These are phyloP conservation scores for Daldinia caldariorum DNA, from an alignment of 495 filamentous ascomycete genomes.

Conservation along the genomic window DNA sequence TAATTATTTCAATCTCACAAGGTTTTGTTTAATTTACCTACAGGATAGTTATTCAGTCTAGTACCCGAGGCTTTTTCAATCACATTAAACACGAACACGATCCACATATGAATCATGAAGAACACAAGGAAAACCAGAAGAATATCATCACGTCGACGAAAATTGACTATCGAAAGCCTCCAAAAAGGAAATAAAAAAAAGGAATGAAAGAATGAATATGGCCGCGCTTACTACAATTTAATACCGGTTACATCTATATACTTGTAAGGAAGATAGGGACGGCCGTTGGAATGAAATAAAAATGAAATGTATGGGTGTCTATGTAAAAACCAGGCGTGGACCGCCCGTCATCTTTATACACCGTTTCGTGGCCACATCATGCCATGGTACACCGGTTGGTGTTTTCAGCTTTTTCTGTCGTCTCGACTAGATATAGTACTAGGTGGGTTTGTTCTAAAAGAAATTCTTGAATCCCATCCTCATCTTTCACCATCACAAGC, in stretches of 20 bases:
- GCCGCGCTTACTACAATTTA: constrained; percentile 38
- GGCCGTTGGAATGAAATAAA: constrained; percentile 22
- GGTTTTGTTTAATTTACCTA: too few species aligned
- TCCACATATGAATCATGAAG: not conserved
- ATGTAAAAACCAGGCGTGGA: constrained; percentile 33
- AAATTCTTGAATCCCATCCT: constrained; percentile 11
- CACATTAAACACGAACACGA: too few species aligned
- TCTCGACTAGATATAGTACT: constrained; percentile 22
- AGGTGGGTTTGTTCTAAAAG: constrained; percentile 7
- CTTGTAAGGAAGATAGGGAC: constrained; percentile 26
- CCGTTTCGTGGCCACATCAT: constrained; percentile 42
- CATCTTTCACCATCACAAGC: constrained; percentile 1
- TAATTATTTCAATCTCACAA: too few species aligned
- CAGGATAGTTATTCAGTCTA: too few species aligned
- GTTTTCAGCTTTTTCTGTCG: constrained; percentile 5
- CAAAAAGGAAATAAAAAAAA: not conserved
- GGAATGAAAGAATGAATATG: constrained; percentile 3
- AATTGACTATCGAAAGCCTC: not conserved
- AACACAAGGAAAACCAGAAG: not conserved
- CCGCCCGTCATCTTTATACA: constrained; percentile 37
- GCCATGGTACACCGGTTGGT: constrained; percentile 24
- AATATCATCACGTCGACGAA: not conserved
- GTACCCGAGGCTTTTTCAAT: too few species aligned
- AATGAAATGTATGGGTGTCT: constrained; percentile 34
- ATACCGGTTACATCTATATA: constrained; percentile 38